Percentiles rank a stretch among this genome's conserved stretches.
These are phyloP conservation scores for Diaporthe ilicicola DNA, from an alignment of 2,329 filamentous ascomycete species.

Conservation along the genomic window DNA sequence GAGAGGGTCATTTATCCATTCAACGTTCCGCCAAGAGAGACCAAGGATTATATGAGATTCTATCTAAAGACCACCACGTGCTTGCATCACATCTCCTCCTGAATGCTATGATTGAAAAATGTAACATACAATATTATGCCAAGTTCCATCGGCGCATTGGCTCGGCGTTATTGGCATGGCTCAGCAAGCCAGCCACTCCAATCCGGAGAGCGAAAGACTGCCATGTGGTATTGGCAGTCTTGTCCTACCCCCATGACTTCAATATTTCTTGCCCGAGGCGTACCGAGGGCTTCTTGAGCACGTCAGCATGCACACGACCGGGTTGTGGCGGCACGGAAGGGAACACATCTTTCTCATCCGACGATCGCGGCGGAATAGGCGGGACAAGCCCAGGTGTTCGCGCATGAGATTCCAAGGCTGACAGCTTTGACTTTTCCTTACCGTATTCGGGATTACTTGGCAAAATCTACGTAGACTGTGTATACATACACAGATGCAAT, in stretches of 20 bases:
- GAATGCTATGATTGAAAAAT: background rate
- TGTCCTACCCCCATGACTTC: slow-evolving; percentile 7
- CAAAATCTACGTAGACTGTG: no score
- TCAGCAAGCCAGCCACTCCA: slow-evolving; percentile 12
- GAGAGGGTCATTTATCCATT: background rate
- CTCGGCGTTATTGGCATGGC: slow-evolving; percentile 17
- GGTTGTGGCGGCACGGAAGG: background rate
- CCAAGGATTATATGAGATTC: slow-evolving; percentile 18
- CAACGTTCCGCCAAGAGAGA: background rate
- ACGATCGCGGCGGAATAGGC: background rate
- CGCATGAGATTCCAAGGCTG: background rate
- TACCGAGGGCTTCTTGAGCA: background rate
- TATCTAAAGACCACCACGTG: background rate
- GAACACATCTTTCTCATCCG: background rate
- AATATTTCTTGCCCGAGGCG: slow-evolving; percentile 12
- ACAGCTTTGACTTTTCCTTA: background rate
- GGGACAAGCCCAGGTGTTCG: background rate
- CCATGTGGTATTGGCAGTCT: background rate
- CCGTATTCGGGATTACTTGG: no score
- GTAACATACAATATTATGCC: slow-evolving; percentile 3
- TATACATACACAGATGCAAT: background rate
- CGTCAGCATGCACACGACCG: background rate
- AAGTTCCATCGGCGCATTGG: slow-evolving; percentile 3
- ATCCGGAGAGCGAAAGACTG: background rate
- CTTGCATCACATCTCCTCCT: background rate